phyloP scores from a whole-genome alignment of 768 basidiomycete species.

The Cystobasidiopsis lactophilus region DNA sequence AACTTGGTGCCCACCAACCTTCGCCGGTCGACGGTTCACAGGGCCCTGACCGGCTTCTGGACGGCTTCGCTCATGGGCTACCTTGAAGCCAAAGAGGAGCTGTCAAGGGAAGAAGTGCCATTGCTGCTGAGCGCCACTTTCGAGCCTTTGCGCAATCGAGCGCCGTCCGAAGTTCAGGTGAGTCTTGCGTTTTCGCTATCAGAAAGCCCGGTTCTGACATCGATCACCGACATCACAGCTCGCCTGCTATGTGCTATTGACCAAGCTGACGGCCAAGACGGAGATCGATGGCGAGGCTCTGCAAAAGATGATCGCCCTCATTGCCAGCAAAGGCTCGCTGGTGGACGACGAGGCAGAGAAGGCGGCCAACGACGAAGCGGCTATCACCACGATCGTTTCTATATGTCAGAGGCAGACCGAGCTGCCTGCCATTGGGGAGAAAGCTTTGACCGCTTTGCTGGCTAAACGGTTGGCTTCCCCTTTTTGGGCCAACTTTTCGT shows the following conservation, averaged over 20 bases:
- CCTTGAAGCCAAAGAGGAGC: constrained; percentile 34
- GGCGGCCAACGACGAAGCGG: constrained; percentile 18
- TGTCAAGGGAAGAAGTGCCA: constrained; percentile 18
- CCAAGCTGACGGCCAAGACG: constrained; percentile 45
- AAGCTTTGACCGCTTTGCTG: constrained; percentile 22
- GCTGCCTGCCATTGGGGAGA: constrained; percentile 30
- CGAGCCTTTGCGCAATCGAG: constrained; percentile 12
- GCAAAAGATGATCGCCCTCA: constrained; percentile 38
- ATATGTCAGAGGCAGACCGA: constrained; percentile 43
- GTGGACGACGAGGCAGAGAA: constrained; percentile 12
- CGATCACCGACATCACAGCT: constrained; percentile 31
- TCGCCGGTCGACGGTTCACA: constrained; percentile 30
- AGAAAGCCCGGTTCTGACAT: no score
- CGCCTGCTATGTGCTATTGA: constrained; percentile 49
- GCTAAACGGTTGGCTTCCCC: constrained; percentile 23
- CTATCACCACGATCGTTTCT: constrained; percentile 42
- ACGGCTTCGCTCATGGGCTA: constrained; percentile 58
- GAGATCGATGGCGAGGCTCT: constrained; percentile 38
- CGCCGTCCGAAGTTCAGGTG: constrained; percentile 9
- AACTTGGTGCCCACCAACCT: constrained; percentile 41
- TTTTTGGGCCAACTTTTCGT: constrained; percentile 20
- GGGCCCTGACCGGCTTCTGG: constrained; percentile 60
- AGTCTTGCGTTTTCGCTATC: no score
- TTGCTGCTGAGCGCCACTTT: constrained; percentile 21
- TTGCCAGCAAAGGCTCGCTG: constrained; percentile 26